Evolutionary conservation across 148 eudicot species (phyloP), one percentile per base, ranked within the genome.

Genomic region (Polygonum maritimum): DNA sequence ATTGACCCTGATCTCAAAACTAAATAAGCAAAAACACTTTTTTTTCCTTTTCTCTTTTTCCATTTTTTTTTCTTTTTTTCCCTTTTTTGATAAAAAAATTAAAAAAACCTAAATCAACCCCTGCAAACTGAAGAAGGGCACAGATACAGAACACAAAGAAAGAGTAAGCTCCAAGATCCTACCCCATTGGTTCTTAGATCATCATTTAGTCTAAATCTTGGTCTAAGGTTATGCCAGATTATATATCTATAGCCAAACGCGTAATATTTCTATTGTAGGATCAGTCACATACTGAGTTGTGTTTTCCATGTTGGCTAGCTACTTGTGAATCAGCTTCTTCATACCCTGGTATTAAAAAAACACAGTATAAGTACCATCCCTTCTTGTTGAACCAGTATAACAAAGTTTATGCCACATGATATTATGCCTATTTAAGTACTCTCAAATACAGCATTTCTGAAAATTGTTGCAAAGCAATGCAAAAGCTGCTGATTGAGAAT

Each of bases 141-240:
- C 31, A 60, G 67, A 60, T 60, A 22, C 67, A 60, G 67, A 22
- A 1, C 36, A 60, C 36, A 60, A 60, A 60, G 26, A 60, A 60
- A 60, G 26, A 5, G 33, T 26, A 26, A 60, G 36, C 3, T 26
- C 2, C 5, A 11, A 60, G 67, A 60, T 19, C 21, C 67, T 60
- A 60, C 36, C 63, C 67, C 67, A 26, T 35, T 60, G 67, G 67
- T 60, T 60, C 33, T 60, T 22, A 5, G 31, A 57, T 57, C 33
- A 57, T 57, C 26, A 57, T 57, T 57, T 21, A 57, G 63, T 57
- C 63, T 57, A 57, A 57, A 57, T 60, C 35, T 9, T 26, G 33
- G 67, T 22, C 67, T 44, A 60, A 60, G 67, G 67, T 60, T 60
- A 26, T 60, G 67, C 36, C 36, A 22, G 67, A 60, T 60, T 60